Evolutionary conservation across 768 basidiomycete genomes (phyloP).

Genomic region (Pisolithus marmoratus): DNA sequence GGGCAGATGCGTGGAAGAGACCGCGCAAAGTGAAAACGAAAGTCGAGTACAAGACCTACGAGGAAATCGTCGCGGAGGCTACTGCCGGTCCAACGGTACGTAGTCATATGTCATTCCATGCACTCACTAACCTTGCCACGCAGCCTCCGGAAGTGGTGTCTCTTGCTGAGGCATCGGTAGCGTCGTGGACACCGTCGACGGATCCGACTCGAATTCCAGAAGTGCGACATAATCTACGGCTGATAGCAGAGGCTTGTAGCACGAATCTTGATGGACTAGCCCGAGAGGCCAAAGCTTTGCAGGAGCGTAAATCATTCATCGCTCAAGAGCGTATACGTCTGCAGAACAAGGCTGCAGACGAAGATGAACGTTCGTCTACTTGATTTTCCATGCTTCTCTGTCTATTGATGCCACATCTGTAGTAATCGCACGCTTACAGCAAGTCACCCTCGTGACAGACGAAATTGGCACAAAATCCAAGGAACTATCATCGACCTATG

Average conservation of each 20-base stretch:
- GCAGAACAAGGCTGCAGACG: slow-evolving; percentile 62
- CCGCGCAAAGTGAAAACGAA: slow-evolving; percentile 80
- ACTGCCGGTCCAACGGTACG: slow-evolving; percentile 88
- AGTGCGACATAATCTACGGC: slow-evolving; percentile 90
- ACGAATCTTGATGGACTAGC: slow-evolving; percentile 84
- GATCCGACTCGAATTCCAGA: slow-evolving; percentile 91
- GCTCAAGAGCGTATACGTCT: slow-evolving; percentile 65
- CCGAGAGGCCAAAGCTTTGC: slow-evolving; percentile 78
- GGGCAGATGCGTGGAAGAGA: slow-evolving; percentile 80
- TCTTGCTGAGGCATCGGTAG: slow-evolving; percentile 68
- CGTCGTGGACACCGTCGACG: slow-evolving; percentile 80
- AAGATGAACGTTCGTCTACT: slow-evolving; percentile 61
- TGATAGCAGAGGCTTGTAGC: slow-evolving; percentile 80
- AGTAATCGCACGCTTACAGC: slow-evolving; percentile 78
- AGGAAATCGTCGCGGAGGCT: slow-evolving; percentile 88
- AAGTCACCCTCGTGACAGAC: slow-evolving; percentile 68
- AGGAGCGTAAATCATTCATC: slow-evolving; percentile 73
- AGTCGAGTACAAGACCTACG: slow-evolving; percentile 94
- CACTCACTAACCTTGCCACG: slow-evolving; percentile 4
- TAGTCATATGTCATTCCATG: slow-evolving; percentile 10
- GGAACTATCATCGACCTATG: slow-evolving; percentile 58
- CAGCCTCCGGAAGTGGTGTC: slow-evolving; percentile 88
- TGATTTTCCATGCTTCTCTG: neutral
- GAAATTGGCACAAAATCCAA: slow-evolving; percentile 63
- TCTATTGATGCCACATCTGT: slow-evolving; percentile 4